These are phyloP conservation scores for Mollisia scopiformis DNA, from an alignment of 2,329 filamentous ascomycete genomes.

Conservation along the genomic window DNA sequence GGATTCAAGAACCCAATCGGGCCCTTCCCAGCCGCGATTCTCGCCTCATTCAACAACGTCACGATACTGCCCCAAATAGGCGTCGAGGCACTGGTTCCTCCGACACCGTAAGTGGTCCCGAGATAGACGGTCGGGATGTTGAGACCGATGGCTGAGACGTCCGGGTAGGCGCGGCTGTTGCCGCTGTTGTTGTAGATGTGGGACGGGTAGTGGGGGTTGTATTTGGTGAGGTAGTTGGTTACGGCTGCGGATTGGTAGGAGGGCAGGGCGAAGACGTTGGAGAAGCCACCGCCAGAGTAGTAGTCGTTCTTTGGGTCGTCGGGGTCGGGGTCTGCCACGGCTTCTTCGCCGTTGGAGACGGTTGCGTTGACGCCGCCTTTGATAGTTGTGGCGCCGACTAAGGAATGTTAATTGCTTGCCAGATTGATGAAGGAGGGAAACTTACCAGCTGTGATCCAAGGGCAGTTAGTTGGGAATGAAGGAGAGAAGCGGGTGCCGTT, in stretches of 20 bases:
- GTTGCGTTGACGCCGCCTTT: conserved; percentile 44
- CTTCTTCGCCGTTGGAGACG: conserved; percentile 40
- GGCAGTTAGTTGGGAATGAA: conserved; percentile 67
- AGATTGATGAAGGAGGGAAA: background rate
- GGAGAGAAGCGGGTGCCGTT: conserved; percentile 38
- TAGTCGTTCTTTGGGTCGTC: conserved; percentile 39
- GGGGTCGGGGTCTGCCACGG: conserved; percentile 34
- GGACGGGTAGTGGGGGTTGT: conserved; percentile 25
- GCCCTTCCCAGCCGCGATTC: conserved; percentile 36
- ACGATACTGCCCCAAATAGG: conserved; percentile 62
- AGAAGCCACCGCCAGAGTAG: conserved; percentile 50
- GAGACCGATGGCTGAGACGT: conserved; percentile 29
- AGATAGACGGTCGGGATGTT: conserved; percentile 25
- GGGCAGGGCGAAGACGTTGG: conserved; percentile 40
- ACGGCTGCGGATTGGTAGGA: conserved; percentile 30
- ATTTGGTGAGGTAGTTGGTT: conserved; percentile 24
- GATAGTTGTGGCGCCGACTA: conserved; percentile 21
- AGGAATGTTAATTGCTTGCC: background rate
- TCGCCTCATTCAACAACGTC: conserved; percentile 40
- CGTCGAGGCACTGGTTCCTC: conserved; percentile 42
- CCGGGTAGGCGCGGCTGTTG: conserved; percentile 29
- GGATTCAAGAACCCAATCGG: conserved; percentile 44
- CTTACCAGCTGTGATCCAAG: conserved; percentile 67
- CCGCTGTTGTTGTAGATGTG: conserved; percentile 27
- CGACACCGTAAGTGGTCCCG: conserved; percentile 19